A percentile compares a stretch with the other conserved stretches of the same genome.
phyloP scores from a whole-genome alignment of 139 green algal genomes.

The Trebouxia sp. region DNA sequence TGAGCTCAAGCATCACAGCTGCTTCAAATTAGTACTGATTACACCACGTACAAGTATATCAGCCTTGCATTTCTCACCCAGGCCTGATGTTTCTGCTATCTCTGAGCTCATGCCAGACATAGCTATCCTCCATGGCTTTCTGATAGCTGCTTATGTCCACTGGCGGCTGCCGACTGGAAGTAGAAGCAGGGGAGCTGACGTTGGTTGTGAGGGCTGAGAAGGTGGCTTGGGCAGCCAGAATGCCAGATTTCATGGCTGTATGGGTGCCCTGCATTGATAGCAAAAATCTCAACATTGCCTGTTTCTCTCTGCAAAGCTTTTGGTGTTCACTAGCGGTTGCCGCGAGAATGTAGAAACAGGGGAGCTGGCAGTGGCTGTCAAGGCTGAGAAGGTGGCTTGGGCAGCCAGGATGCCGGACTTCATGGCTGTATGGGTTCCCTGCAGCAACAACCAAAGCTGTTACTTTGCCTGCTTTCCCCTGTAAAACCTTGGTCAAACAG shows the following conservation, averaged over 20 bases:
- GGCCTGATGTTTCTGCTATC: slow-evolving; percentile 83
- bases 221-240: slow-evolving; percentile 81
- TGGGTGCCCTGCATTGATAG: slow-evolving; percentile 69
- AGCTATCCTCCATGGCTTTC: slow-evolving; percentile 55
- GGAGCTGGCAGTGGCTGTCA: slow-evolving; percentile 33
- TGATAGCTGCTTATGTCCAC: slow-evolving; percentile 63
- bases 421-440: slow-evolving; percentile 93
- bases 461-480: too few species aligned
- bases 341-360: neutral
- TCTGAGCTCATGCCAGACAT: slow-evolving; percentile 73
- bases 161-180: neutral
- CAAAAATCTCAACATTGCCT: neutral
- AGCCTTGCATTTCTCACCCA: slow-evolving; percentile 54
- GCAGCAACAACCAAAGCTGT: too few species aligned
- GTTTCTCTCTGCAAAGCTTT: neutral
- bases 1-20: too few species aligned
- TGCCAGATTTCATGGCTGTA: slow-evolving; percentile 93
- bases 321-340: neutral
- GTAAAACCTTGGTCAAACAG: too few species aligned
- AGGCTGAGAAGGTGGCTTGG: slow-evolving; percentile 68
- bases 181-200: neutral
- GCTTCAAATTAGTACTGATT: too few species aligned
- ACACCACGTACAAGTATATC: too few species aligned
- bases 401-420: slow-evolving; percentile 88
- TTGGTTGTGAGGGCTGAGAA: slow-evolving; percentile 52